Conservation (phyloP, 75 land plant genomes). For the Selaginella moellendorffii region DNA sequence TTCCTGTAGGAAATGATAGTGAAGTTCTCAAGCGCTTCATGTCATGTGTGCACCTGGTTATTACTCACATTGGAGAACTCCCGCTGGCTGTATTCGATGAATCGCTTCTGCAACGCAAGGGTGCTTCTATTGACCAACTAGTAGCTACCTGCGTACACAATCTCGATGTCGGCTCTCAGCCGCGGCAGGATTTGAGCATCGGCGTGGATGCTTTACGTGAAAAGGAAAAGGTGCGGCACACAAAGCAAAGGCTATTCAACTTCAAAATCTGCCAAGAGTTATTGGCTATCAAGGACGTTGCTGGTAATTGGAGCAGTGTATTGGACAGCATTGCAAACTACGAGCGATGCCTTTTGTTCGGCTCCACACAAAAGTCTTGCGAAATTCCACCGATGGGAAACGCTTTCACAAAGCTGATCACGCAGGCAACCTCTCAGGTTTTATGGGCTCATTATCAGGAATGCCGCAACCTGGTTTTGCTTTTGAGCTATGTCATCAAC, state of each 20-base stretch:
- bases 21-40: constrained; percentile 3
- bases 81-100: constrained; percentile 51
- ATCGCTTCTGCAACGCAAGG: constrained; percentile 30
- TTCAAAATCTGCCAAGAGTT: constrained; percentile 45
- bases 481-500: constrained; percentile 49
- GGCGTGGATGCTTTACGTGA: constrained; percentile 8
- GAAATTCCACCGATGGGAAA: constrained; percentile 13
- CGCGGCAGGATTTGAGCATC: background rate
- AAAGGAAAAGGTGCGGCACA: constrained; percentile 38
- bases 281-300: constrained; percentile 31
- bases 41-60: constrained; percentile 25
- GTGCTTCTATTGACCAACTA: constrained; percentile 36
- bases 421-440: constrained; percentile 49
- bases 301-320: constrained; percentile 49
- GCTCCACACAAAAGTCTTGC: constrained; percentile 5
- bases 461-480: constrained; percentile 56
- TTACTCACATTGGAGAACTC: constrained; percentile 48
- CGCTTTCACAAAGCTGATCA: constrained; percentile 9
- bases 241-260: constrained; percentile 45
- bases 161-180: constrained; percentile 46
- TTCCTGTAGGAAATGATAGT: constrained; percentile 10
- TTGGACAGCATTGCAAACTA: constrained; percentile 45
- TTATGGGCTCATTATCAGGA: constrained; percentile 68
- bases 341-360: constrained; percentile 31
- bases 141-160: constrained; percentile 34